A percentile compares a stretch with the other conserved stretches of the same genome.
Conservation (phyloP, 2,329 filamentous ascomycete species). For the Neonectria sp. region DNA sequence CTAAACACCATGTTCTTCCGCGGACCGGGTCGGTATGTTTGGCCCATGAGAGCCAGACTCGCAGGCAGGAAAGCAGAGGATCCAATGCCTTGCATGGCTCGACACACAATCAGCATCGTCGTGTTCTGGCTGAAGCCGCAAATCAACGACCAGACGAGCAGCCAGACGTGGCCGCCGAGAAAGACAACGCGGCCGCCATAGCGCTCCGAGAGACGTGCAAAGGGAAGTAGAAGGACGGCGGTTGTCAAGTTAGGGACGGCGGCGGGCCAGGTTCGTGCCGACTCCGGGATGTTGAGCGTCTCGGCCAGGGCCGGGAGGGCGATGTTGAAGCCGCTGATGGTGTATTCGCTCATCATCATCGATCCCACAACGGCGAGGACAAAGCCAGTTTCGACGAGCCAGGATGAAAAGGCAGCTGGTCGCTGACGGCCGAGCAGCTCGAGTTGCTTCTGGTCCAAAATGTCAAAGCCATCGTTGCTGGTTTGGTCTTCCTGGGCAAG, state of each 20-base stretch:
- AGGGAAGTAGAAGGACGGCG: conserved; percentile 72
- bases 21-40: conserved; percentile 78
- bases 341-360: conserved; percentile 79
- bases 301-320: conserved; percentile 78
- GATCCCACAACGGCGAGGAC: conserved; percentile 74
- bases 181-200: conserved; percentile 74
- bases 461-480: conserved; percentile 13
- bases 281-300: conserved; percentile 74
- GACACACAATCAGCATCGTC: conserved; percentile 78
- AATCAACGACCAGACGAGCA: conserved; percentile 76
- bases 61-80: conserved; percentile 78
- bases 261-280: conserved; percentile 74
- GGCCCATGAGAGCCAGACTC: conserved; percentile 78
- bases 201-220: conserved; percentile 73
- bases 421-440: conserved; percentile 74
- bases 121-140: conserved; percentile 77
- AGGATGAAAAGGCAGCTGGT: conserved; percentile 67
- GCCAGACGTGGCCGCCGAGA: conserved; percentile 72
- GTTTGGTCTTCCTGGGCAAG: background rate
- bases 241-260: conserved; percentile 73
- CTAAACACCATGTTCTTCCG: conserved; percentile 78
- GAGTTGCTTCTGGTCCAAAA: conserved; percentile 56
- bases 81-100: conserved; percentile 81
- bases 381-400: conserved; percentile 72
- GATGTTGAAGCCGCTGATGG: conserved; percentile 82